Evolutionary conservation across 768 basidiomycete genomes (phyloP).

Genomic region (Kwoniella bestiolae): DNA sequence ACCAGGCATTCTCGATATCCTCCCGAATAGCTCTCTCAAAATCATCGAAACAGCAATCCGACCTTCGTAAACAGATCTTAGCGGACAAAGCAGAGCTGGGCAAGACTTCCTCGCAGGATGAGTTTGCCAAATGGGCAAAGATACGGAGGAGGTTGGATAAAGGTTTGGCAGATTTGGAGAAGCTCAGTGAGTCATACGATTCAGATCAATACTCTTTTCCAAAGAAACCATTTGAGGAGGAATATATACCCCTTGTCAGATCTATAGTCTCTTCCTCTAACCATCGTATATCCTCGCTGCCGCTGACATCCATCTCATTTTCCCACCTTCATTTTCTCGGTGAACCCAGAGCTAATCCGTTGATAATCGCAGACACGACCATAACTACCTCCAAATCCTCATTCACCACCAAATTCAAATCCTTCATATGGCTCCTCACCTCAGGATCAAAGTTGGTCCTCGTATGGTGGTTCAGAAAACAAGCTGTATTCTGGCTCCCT

Average conservation of each 20-base stretch:
- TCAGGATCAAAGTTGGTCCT: slow-evolving; percentile 81
- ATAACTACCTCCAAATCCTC: slow-evolving; percentile 66
- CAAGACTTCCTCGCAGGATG: slow-evolving; percentile 91
- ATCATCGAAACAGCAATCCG: slow-evolving; percentile 65
- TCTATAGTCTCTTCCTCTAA: no score
- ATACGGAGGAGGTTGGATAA: slow-evolving; percentile 88
- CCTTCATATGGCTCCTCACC: slow-evolving; percentile 78
- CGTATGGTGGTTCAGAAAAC: slow-evolving; percentile 87
- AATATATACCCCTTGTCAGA: no score
- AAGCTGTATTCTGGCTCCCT: slow-evolving; percentile 93
- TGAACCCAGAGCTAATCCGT: no score
- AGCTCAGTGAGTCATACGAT: slow-evolving; percentile 81
- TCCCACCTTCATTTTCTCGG: no score
- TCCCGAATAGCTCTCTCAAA: slow-evolving; percentile 68
- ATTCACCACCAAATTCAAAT: slow-evolving; percentile 74
- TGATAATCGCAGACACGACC: slow-evolving; percentile 71
- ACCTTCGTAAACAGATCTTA: slow-evolving; percentile 79
- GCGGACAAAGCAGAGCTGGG: slow-evolving; percentile 79
- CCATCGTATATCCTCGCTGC: no score
- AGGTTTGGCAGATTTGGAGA: slow-evolving; percentile 85
- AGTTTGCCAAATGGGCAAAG: slow-evolving; percentile 99
- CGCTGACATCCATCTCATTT: no score
- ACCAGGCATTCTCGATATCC: slow-evolving; percentile 77
- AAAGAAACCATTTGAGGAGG: no score
- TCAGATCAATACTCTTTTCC: no score